These are phyloP conservation scores for Cymbopogon flexuosus DNA, from an alignment of 202 grass and related monocot species.

Conservation along the genomic window DNA sequence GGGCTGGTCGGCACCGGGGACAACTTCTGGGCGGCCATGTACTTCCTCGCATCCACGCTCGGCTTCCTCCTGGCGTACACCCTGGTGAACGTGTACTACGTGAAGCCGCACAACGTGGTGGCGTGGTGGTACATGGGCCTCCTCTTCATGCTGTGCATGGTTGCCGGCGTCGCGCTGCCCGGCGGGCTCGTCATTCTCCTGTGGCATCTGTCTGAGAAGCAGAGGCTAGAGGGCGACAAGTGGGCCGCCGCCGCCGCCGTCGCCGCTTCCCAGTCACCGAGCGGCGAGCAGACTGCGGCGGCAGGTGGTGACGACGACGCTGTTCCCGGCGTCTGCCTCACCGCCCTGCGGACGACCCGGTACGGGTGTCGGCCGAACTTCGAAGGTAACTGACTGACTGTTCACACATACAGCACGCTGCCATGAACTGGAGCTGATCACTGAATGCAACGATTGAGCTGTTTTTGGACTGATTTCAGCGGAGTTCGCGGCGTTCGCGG, in stretches of 20 bases:
- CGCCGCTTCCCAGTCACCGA: not conserved
- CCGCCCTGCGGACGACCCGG: conserved; percentile 46
- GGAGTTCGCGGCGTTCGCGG: conserved; percentile 67
- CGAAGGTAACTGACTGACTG: conserved; percentile 44
- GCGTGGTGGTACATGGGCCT: conserved; percentile 89
- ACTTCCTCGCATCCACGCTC: conserved; percentile 62
- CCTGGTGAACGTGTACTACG: conserved; percentile 69
- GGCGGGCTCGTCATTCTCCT: conserved; percentile 68
- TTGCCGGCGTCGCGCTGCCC: conserved; percentile 47
- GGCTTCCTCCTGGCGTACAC: conserved; percentile 57
- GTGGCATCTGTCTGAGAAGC: conserved; percentile 64
- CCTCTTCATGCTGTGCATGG: conserved; percentile 66
- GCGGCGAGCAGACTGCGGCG: not conserved
- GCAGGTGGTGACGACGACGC: conserved; percentile 7
- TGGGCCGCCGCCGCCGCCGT: conserved; percentile 6
- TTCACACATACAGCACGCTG: not conserved
- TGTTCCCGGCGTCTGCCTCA: conserved; percentile 20
- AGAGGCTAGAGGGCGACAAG: conserved; percentile 37
- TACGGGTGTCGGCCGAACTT: conserved; percentile 85
- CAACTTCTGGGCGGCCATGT: conserved; percentile 68
- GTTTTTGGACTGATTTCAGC: conserved; percentile 29
- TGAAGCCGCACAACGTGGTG: conserved; percentile 44
- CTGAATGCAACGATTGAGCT: not conserved
- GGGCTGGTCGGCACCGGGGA: conserved; percentile 83
- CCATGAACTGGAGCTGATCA: not conserved